phyloP scores from a whole-genome alignment of 1,139 yeast species.

The Trichomonascaceae sp. region DNA sequence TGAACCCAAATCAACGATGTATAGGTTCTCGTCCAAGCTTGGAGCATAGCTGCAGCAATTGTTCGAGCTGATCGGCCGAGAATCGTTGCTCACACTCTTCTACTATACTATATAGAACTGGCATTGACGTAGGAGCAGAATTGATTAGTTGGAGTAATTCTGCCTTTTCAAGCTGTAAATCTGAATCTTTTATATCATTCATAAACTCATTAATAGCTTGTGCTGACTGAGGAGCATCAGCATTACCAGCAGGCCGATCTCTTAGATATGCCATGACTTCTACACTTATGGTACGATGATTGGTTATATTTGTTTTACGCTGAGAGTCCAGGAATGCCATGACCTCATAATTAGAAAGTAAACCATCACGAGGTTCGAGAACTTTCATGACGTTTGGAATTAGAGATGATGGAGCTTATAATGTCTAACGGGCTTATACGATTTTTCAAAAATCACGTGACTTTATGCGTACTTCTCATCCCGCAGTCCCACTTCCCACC shows the following conservation, averaged over 20 bases:
- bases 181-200: slow-evolving; percentile 43
- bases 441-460: not conserved
- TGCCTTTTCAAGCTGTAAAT: slow-evolving; percentile 62
- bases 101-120: slow-evolving; percentile 67
- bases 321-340: slow-evolving; percentile 43
- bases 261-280: slow-evolving; percentile 48
- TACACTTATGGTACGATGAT: slow-evolving; percentile 46
- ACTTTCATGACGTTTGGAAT: too few species aligned
- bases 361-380: slow-evolving; percentile 48
- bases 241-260: slow-evolving; percentile 41
- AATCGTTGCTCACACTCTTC: slow-evolving; percentile 91
- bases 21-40: slow-evolving; percentile 22
- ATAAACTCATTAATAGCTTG: slow-evolving; percentile 47
- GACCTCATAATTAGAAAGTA: slow-evolving; percentile 71
- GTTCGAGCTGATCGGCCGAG: slow-evolving; percentile 45
- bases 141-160: slow-evolving; percentile 83
- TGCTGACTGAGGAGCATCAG: slow-evolving; percentile 35
- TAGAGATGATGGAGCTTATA: not conserved
- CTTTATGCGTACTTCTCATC: not conserved
- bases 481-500: slow-evolving; percentile 3
- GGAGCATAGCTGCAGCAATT: slow-evolving; percentile 15
- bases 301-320: slow-evolving; percentile 33
- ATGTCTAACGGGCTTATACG: not conserved
- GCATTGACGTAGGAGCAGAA: slow-evolving; percentile 71
- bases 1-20: slow-evolving; percentile 12